These are phyloP conservation scores for Blastocystis sp. DNA, from an alignment of 352 stramenopile species.

Conservation along the genomic window DNA sequence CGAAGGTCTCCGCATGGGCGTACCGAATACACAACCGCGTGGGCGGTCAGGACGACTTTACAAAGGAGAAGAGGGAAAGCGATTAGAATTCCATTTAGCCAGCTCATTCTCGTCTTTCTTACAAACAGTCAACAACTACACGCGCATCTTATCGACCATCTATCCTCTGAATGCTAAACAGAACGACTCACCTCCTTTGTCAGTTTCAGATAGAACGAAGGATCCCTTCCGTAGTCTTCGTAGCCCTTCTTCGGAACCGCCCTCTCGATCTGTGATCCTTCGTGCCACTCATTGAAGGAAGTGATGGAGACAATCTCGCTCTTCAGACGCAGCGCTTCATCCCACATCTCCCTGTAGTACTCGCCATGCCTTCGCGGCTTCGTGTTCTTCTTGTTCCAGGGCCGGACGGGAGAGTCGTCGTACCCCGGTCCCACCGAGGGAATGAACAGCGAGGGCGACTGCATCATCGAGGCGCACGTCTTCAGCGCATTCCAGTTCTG, in stretches of 20 bases:
- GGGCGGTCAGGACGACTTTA: constrained; percentile 17
- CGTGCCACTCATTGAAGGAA: constrained; percentile 77
- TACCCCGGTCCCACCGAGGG: constrained; percentile 70
- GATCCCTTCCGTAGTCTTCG: constrained; percentile 60
- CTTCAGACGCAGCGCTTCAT: constrained; percentile 32
- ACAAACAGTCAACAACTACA: neutral
- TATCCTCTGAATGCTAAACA: neutral
- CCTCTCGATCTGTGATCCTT: constrained; percentile 76
- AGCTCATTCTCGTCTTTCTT: constrained; percentile 1
- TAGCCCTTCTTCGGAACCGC: constrained; percentile 69
- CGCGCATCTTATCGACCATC: constrained; percentile 49
- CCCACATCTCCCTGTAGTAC: constrained; percentile 75
- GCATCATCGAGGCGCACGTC: neutral
- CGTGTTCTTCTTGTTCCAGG: constrained; percentile 75
- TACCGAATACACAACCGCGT: constrained; percentile 49
- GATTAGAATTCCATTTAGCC: constrained; percentile 43
- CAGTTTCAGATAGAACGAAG: constrained; percentile 63
- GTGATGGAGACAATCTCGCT: constrained; percentile 73
- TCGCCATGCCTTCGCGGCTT: constrained; percentile 42
- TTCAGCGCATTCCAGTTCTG: constrained; percentile 60
- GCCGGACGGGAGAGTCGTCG: constrained; percentile 72
- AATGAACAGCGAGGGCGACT: constrained; percentile 7
- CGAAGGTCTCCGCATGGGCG: constrained; percentile 10
- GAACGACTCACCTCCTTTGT: constrained; percentile 6
- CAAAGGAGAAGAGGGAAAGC: neutral